These are phyloP conservation scores for Pseudogymnoascus sp. DNA, from an alignment of 2,329 filamentous ascomycete species.

Conservation along the genomic window DNA sequence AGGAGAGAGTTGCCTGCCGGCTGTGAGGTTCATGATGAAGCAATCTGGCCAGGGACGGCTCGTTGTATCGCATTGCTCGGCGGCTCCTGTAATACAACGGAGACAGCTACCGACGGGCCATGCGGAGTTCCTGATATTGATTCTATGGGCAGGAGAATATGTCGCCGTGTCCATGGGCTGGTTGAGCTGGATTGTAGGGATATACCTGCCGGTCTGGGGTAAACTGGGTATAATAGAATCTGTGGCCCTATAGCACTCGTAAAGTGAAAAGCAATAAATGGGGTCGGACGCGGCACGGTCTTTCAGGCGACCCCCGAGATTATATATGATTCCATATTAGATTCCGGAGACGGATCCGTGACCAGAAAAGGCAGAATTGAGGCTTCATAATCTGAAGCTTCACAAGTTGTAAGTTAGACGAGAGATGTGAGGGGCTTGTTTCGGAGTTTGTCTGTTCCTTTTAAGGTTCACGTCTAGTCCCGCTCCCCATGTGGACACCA, in stretches of 20 bases:
- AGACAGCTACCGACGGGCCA: neutral
- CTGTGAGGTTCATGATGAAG: conserved; percentile 1
- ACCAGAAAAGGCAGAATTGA: neutral
- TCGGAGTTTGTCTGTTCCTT: neutral
- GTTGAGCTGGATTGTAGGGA: neutral
- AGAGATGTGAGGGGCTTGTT: neutral
- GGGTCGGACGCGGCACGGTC: neutral
- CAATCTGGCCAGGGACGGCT: neutral
- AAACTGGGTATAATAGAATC: conserved; percentile 4
- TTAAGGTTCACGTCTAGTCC: conserved; percentile 2
- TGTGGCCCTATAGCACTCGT: neutral
- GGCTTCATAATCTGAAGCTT: neutral
- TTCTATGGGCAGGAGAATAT: neutral
- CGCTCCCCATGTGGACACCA: neutral
- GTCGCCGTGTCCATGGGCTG: neutral
- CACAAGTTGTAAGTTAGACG: neutral
- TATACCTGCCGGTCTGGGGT: neutral
- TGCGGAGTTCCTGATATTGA: conserved; percentile 3
- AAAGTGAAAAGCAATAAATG: conserved; percentile 2
- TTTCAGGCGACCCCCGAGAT: neutral
- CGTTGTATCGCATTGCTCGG: neutral
- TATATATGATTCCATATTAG: conserved; percentile 1
- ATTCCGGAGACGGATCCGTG: neutral
- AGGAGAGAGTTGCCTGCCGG: neutral
- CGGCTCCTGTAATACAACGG: neutral